Base-by-base conservation (phyloP, 352 stramenopile genomes). In the Pythium brachiatum region DNA sequence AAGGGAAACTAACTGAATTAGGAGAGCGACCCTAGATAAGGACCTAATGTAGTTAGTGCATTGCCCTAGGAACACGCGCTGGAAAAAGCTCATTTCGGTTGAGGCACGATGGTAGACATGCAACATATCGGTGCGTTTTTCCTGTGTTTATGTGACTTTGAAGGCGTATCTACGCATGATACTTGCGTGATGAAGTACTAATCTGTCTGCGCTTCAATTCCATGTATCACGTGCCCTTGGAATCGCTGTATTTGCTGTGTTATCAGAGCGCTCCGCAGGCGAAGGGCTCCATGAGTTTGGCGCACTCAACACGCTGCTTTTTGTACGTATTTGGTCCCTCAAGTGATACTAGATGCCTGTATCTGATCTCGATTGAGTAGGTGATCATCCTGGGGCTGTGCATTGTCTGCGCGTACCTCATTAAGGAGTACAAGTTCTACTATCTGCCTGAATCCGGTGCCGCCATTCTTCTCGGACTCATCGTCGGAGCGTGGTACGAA, bases 391-490 rank as follows among this genome's bases (percentile, higher is more conserved):
- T 97, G 13, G 85, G 85, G 16, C 68, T 97, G 13, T 97, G 88
- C 83, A 95, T 97, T 56, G 78, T 97, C 47, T 90, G 74, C 65
- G 89, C 87, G 38, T 97, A 97, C 66, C 59, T 97, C 56, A 94
- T 97, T 74, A 93, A 95, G 60, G 78, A 96, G 70, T 91, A 96
- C 68, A 74, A 76, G 29, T 95, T 97, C 65, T 96, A 95, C 60
- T 96, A 96, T 66, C 64, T 97, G 20, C 91, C 91, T 9, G 91
- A 97, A 58, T 92, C 74, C 7, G 92, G 88, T 3, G 93, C 92
- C 29, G 88, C 95, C 7, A 93, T 98, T 66, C 62, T 98, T 15
- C 79, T 98, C 16, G 93, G 95, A 25, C 74, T 97, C 38, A 76
- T 97, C 38, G 85, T 97, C 31, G 92, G 92, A 41, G 73, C 74